phyloP scores from a whole-genome alignment of 164 flowering plant species.

The Litsea cubeba region DNA sequence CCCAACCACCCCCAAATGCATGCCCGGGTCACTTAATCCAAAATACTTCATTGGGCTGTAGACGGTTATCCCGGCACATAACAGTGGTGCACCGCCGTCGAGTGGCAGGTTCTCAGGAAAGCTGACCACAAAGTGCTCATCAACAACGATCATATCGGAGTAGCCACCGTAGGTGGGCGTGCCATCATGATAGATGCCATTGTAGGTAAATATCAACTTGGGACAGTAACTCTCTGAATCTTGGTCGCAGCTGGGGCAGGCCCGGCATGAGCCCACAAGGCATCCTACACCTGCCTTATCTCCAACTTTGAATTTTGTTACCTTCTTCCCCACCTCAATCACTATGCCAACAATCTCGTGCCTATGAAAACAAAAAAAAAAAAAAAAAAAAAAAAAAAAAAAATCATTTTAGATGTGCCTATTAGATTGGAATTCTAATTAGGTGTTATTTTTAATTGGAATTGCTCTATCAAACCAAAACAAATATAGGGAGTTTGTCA shows the following conservation, averaged over 20 bases:
- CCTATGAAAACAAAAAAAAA: conserved; percentile 18
- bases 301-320: conserved; percentile 39
- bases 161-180: conserved; percentile 34
- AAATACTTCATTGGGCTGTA: conserved; percentile 43
- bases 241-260: conserved; percentile 22
- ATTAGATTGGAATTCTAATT: too few relatives aligned
- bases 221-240: conserved; percentile 32
- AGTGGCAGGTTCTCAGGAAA: conserved; percentile 46
- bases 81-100: conserved; percentile 37
- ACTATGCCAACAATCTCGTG: conserved; percentile 53
- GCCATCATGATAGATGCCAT: conserved; percentile 17
- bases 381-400: too few relatives aligned
- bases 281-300: conserved; percentile 41
- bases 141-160: conserved; percentile 28
- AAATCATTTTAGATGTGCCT: too few relatives aligned
- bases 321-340: conserved; percentile 37
- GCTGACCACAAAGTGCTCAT: conserved; percentile 33
- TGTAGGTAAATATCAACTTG: conserved; percentile 21
- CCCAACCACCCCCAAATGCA: conserved; percentile 45
- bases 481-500: too few relatives aligned
- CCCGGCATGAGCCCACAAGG: conserved; percentile 27
- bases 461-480: too few relatives aligned
- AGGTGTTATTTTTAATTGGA: too few relatives aligned
- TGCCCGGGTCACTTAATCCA: conserved; percentile 34
- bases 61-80: conserved; percentile 47